A percentile compares a stretch with the other conserved stretches of the same genome.
Conservation (phyloP, 768 basidiomycete species). For the Lyophyllum decastes region DNA sequence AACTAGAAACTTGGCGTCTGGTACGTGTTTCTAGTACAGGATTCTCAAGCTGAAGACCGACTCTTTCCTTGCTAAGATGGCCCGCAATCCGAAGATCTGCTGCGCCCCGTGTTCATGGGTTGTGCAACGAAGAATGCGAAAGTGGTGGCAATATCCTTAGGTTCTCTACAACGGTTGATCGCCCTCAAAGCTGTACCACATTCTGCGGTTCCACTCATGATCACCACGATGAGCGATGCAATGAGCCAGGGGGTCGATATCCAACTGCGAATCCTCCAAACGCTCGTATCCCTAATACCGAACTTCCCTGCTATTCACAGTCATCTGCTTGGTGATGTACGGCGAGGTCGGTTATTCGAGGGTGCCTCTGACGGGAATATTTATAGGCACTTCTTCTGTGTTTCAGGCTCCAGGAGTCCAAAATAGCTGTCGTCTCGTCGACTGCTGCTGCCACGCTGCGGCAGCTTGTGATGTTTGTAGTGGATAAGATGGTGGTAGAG, state of each 20-base stretch:
- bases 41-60: neutral
- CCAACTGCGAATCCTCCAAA: slow-evolving; percentile 91
- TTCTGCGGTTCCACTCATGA: slow-evolving; percentile 74
- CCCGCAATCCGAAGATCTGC: slow-evolving; percentile 76
- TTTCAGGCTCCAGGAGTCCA: slow-evolving; percentile 93
- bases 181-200: slow-evolving; percentile 83
- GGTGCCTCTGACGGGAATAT: neutral
- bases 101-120: slow-evolving; percentile 91
- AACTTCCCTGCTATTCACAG: slow-evolving; percentile 86
- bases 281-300: slow-evolving; percentile 86
- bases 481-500: slow-evolving; percentile 89
- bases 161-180: slow-evolving; percentile 89
- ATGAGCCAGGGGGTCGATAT: slow-evolving; percentile 96
- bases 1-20: slow-evolving; percentile 68
- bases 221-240: slow-evolving; percentile 84
- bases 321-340: slow-evolving; percentile 75
- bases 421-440: slow-evolving; percentile 94
- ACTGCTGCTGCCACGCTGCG: slow-evolving; percentile 96
- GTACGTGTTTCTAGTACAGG: slow-evolving; percentile 40
- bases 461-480: slow-evolving; percentile 96
- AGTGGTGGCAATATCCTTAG: slow-evolving; percentile 89
- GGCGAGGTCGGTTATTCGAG: neutral
- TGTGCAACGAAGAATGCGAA: slow-evolving; percentile 93
- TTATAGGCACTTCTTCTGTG: slow-evolving; percentile 84
- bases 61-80: slow-evolving; percentile 51